phyloP scores from a whole-genome alignment of 495 filamentous ascomycete genomes.

The Geopyxis carbonaria region DNA sequence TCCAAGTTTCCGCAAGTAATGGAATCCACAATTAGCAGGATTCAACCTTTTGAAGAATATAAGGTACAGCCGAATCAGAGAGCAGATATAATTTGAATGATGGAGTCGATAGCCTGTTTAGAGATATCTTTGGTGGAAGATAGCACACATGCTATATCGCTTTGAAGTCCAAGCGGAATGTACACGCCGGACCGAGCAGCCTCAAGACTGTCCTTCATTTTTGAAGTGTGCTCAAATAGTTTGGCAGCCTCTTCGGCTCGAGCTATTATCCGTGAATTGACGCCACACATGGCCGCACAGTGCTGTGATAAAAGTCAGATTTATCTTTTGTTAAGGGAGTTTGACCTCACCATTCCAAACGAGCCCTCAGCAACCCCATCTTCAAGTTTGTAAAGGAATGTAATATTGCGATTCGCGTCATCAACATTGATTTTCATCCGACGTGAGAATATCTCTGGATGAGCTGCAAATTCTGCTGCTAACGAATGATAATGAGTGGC shows the following conservation, averaged over 20 bases:
- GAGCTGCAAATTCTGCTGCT: slow-evolving; percentile 69
- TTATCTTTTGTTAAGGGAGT: slow-evolving; percentile 2
- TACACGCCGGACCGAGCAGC: slow-evolving; percentile 55
- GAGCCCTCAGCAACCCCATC: slow-evolving; percentile 89
- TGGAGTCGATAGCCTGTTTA: slow-evolving; percentile 16
- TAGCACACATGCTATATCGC: slow-evolving; percentile 56
- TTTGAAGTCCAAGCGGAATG: slow-evolving; percentile 74
- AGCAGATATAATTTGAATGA: slow-evolving; percentile 12
- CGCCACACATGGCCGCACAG: slow-evolving; percentile 95
- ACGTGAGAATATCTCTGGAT: slow-evolving; percentile 71
- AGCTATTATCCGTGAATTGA: slow-evolving; percentile 65
- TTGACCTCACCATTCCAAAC: slow-evolving; percentile 59
- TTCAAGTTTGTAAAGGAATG: slow-evolving; percentile 92
- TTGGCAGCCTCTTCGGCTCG: slow-evolving; percentile 76
- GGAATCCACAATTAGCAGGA: neutral
- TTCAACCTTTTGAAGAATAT: no score
- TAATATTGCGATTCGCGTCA: slow-evolving; percentile 61
- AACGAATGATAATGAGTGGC: slow-evolving; percentile 95
- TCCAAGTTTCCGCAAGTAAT: neutral
- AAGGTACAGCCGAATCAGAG: slow-evolving; percentile 15
- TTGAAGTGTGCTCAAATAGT: slow-evolving; percentile 87
- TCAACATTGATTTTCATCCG: slow-evolving; percentile 93
- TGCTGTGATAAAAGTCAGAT: slow-evolving; percentile 30
- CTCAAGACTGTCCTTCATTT: slow-evolving; percentile 75
- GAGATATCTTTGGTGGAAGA: neutral